Evolutionary conservation across 2,329 filamentous ascomycete genomes (phyloP).

Genomic region (Achaetomium macrosporum): DNA sequence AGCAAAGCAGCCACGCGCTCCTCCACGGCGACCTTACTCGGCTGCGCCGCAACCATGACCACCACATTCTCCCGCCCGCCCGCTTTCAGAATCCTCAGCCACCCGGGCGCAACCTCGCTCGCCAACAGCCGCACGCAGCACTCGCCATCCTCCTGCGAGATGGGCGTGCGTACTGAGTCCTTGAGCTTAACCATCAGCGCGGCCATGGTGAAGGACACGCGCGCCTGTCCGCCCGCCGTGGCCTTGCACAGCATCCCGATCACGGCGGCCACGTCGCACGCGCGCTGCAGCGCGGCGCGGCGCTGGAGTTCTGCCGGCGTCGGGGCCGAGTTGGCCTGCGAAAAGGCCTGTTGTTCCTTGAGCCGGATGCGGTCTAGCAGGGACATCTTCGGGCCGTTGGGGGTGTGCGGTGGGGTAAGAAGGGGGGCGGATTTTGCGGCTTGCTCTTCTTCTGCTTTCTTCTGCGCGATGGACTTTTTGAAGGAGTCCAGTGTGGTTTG

Average conservation of each 20-base stretch:
- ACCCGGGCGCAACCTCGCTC: conserved; percentile 50
- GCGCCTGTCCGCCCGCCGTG: conserved; percentile 34
- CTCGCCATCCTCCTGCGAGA: conserved; percentile 48
- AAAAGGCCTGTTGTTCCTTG: conserved; percentile 56
- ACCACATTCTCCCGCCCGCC: conserved; percentile 53
- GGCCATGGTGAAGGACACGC: conserved; percentile 61
- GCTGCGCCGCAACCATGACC: conserved; percentile 38
- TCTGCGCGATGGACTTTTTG: conserved; percentile 50
- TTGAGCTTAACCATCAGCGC: conserved; percentile 58
- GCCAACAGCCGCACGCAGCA: conserved; percentile 48
- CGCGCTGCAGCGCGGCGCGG: conserved; percentile 59
- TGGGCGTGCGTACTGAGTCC: conserved; percentile 57
- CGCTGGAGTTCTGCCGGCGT: conserved; percentile 53
- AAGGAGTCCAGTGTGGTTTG: conserved; percentile 64
- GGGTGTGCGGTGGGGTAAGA: neutral
- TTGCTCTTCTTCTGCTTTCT: conserved; percentile 42
- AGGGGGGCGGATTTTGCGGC: no score
- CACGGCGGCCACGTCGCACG: conserved; percentile 62
- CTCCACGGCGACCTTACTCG: conserved; percentile 32
- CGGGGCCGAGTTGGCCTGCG: conserved; percentile 38
- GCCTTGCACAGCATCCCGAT: conserved; percentile 59
- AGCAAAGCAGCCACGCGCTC: conserved; percentile 26
- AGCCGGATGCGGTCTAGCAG: conserved; percentile 70
- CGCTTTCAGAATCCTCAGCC: conserved; percentile 48
- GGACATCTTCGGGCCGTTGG: conserved; percentile 45